A percentile compares a stretch with the other conserved stretches of the same genome.
Evolutionary conservation across 2,329 filamentous ascomycete genomes (phyloP).

Genomic region (Colletotrichum incanum): DNA sequence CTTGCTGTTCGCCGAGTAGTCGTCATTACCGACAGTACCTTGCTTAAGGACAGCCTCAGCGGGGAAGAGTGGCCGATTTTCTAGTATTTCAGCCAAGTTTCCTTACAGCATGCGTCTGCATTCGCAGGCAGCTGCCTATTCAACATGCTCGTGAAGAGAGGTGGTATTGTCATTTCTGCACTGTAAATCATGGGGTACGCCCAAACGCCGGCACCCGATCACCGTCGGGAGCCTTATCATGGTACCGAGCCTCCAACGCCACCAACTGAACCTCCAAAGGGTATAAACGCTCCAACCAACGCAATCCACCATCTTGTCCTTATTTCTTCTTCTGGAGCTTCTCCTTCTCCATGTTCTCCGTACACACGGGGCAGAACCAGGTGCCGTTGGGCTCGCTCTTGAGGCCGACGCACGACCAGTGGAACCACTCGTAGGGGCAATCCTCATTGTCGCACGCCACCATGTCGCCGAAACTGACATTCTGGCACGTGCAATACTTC

Average conservation of each 20-base stretch:
- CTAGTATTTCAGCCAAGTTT: not conserved
- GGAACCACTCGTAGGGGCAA: constrained; percentile 90
- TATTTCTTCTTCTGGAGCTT: constrained; percentile 36
- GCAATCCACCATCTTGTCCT: not conserved
- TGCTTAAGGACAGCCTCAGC: not conserved
- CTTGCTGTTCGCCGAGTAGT: not conserved
- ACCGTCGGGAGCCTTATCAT: not conserved
- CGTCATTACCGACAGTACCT: not conserved
- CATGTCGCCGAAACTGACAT: constrained; percentile 90
- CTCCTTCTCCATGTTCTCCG: constrained; percentile 66
- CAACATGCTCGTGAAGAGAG: not conserved
- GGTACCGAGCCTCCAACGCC: constrained; percentile 5
- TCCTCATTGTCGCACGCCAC: constrained; percentile 89
- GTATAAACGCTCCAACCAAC: constrained; percentile 31
- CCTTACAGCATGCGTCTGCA: not conserved
- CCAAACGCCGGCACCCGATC: not conserved
- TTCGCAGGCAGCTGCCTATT: not conserved
- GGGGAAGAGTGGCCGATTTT: not conserved
- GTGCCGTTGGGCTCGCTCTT: constrained; percentile 78
- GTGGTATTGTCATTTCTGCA: not conserved
- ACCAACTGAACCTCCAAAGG: constrained; percentile 11
- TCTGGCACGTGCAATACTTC: constrained; percentile 88
- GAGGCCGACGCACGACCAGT: constrained; percentile 82
- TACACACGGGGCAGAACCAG: constrained; percentile 78
- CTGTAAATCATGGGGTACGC: not conserved